phyloP scores from a whole-genome alignment of 306 rosid species.

The Gastrolobium bilobum region DNA sequence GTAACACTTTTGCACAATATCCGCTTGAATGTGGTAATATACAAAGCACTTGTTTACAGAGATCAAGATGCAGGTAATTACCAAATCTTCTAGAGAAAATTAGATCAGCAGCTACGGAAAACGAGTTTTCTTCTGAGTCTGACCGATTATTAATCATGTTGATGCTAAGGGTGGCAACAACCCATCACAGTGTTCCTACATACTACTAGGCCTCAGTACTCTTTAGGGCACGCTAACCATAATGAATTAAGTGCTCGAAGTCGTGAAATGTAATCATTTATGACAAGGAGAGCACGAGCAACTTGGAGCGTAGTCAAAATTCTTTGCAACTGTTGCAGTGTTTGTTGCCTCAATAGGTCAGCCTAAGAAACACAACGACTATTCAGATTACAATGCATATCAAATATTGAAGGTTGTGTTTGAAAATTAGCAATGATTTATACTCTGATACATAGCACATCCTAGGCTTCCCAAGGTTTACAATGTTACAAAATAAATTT shows the following conservation, averaged over 20 bases:
- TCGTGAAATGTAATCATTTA: slow-evolving; percentile 73
- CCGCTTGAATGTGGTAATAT: slow-evolving; percentile 18
- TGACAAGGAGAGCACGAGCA: slow-evolving; percentile 78
- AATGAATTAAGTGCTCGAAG: slow-evolving; percentile 87
- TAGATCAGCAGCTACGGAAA: slow-evolving; percentile 30
- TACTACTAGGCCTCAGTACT: slow-evolving; percentile 33
- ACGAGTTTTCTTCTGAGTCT: slow-evolving; percentile 1
- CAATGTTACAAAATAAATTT: neutral
- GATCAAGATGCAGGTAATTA: slow-evolving; percentile 41
- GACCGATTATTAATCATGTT: neutral
- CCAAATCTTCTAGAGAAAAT: slow-evolving; percentile 7
- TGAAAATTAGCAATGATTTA: neutral
- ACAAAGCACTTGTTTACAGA: slow-evolving; percentile 40
- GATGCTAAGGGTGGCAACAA: slow-evolving; percentile 6
- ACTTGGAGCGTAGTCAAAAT: slow-evolving; percentile 80
- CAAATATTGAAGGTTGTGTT: neutral
- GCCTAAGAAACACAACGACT: slow-evolving; percentile 61
- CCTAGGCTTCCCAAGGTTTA: neutral
- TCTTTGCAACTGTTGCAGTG: slow-evolving; percentile 81
- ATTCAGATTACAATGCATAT: neutral
- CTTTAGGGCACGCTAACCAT: slow-evolving; percentile 88
- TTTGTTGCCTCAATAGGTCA: slow-evolving; percentile 86
- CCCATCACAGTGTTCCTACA: slow-evolving; percentile 19
- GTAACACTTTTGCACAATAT: neutral
- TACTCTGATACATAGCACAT: neutral